phyloP scores from a whole-genome alignment of 306 rosid species.

The Acacia acuminata region DNA sequence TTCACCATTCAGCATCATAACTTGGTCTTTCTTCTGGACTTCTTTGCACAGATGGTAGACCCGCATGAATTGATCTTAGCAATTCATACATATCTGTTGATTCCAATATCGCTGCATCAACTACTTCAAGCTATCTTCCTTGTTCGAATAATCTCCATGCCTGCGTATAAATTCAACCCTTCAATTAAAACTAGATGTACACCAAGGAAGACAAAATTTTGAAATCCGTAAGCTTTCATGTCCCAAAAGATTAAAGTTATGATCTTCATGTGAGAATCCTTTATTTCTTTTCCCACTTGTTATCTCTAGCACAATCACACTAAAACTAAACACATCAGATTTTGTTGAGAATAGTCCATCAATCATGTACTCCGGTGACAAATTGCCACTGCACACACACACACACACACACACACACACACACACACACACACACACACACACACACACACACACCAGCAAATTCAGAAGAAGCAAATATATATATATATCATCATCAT shows the following conservation, averaged over 20 bases:
- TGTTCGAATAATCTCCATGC: background rate
- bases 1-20: slow-evolving; percentile 45
- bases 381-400: background rate
- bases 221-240: background rate
- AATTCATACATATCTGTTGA: too few relatives aligned
- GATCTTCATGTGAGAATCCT: background rate
- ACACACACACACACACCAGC: too few relatives aligned
- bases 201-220: background rate
- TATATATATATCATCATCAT: too few relatives aligned
- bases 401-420: too few relatives aligned
- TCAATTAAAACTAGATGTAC: too few relatives aligned
- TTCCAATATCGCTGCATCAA: too few relatives aligned
- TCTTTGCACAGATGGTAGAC: too few relatives aligned
- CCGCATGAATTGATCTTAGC: too few relatives aligned
- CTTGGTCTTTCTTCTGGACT: background rate
- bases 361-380: background rate
- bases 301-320: background rate
- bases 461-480: too few relatives aligned
- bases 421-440: too few relatives aligned
- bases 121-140: background rate
- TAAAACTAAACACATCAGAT: background rate
- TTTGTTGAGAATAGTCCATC: background rate
- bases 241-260: background rate
- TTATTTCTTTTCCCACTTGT: background rate
- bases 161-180: background rate